A percentile compares a stretch with the other conserved stretches of the same genome.
These are phyloP conservation scores for Avicennia marina DNA, from an alignment of 257 asterid species.

Conservation along the genomic window DNA sequence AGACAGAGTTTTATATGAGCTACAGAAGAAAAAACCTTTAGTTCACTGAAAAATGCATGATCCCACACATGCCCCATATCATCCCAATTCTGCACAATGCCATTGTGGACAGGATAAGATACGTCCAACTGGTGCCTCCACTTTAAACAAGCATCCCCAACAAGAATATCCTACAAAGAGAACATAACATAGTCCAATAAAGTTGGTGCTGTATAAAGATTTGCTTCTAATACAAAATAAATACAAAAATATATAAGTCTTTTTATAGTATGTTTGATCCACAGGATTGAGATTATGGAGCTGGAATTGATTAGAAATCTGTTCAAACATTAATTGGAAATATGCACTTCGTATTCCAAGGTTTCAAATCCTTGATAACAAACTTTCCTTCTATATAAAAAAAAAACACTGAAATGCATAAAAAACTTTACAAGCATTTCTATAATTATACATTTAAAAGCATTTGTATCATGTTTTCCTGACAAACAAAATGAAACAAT, in stretches of 20 bases:
- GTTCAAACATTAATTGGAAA: neutral
- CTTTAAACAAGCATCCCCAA: conserved; percentile 93
- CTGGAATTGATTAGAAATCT: conserved; percentile 5
- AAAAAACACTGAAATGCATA: neutral
- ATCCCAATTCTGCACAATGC: conserved; percentile 98
- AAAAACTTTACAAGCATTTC: neutral
- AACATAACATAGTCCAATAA: conserved; percentile 13
- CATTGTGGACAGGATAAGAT: conserved; percentile 94
- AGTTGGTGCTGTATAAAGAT: neutral
- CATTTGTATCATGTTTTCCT: neutral
- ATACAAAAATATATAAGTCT: neutral
- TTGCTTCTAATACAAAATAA: conserved; percentile 3
- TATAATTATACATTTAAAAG: neutral
- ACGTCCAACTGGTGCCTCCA: conserved; percentile 92
- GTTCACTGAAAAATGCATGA: conserved; percentile 85
- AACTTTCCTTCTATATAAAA: neutral
- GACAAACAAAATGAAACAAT: neutral
- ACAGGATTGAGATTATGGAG: conserved; percentile 2
- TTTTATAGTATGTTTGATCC: neutral
- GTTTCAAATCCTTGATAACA: conserved; percentile 7
- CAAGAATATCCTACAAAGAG: conserved; percentile 61
- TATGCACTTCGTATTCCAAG: conserved; percentile 4
- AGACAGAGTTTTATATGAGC: neutral
- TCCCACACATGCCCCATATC: conserved; percentile 98
- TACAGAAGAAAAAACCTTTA: conserved; percentile 55